Evolutionary conservation across 805 yeast genomes (phyloP), one percentile per base, ranked within the genome.

Genomic region (Saturnispora zaruensis): DNA sequence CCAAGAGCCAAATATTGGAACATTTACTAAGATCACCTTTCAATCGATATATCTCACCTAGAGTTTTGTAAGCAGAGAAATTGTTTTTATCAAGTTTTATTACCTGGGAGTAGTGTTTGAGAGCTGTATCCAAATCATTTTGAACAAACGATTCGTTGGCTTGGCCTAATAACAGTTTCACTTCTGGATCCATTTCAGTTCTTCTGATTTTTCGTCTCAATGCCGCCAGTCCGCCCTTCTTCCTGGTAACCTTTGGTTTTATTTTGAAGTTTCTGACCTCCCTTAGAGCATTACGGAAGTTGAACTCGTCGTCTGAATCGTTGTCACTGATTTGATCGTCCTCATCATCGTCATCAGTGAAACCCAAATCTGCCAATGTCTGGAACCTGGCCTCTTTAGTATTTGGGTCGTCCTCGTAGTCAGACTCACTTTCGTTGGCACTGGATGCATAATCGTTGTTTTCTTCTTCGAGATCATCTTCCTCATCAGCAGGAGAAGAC

Each of bases 141-240:
- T 75, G 62, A 1, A 85, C 95, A 70, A 82, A 89, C 0, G 88
- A 86, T 57, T 82, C 89, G 59, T 87, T 85, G 1, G 95, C 96
- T 55, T 74, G 73, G 8, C 91, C 81, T 21, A 87, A 64, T 49
- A 82, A 61, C 36, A 72, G 69, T 44, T 82, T 72, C 3, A 87
- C 85, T 62, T 86, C 95, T 0, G 90, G 96, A 56, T 82, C 82
- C 53, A 80, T 58, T 23, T 77, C 78, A 36, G 70, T 62, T 53
- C 67, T 62, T 23, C 75, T 65, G 56, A 70, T 64, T 53, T 65
- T 68, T 13, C 75, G 59, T 52, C 69, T 66, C 59, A 67, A 46
- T 3, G 65, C 69, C 52, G 54, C 71, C 57, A 58, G 63, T 49
- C 66, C 74, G 53, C 63, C 67, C 57, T 61, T 68, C 45, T 32